Evolutionary conservation across 2,329 filamentous ascomycete genomes (phyloP).

Genomic region (Ambrosiella xylebori): DNA sequence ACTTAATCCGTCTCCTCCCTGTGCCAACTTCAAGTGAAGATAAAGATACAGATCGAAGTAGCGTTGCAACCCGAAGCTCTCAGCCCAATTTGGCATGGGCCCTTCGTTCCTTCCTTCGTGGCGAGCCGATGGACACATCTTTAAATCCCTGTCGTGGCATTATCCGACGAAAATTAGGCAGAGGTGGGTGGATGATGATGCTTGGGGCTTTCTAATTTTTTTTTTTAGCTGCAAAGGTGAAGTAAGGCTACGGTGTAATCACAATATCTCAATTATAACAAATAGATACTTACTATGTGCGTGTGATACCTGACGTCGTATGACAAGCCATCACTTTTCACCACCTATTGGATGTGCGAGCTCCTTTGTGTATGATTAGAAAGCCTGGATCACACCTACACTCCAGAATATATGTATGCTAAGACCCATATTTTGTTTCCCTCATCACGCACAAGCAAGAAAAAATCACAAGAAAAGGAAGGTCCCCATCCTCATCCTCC

Average conservation of each 20-base stretch:
- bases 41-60: neutral
- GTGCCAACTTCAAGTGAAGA: neutral
- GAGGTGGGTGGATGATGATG: neutral
- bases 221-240: neutral
- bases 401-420: neutral
- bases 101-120: slow-evolving; percentile 4
- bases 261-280: too few species aligned
- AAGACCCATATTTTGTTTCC: neutral
- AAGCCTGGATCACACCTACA: neutral
- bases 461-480: neutral
- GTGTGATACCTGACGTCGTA: too few species aligned
- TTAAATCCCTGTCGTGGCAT: slow-evolving; percentile 1
- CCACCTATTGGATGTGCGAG: neutral
- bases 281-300: too few species aligned
- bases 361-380: neutral
- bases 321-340: too few species aligned
- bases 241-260: too few species aligned
- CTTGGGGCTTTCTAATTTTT: neutral
- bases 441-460: neutral
- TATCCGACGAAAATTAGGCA: neutral
- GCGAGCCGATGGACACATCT: neutral
- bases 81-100: slow-evolving; percentile 5
- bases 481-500: neutral
- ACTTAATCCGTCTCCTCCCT: too few species aligned
- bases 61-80: slow-evolving; percentile 10